Percentiles rank a stretch among this genome's conserved stretches.
Evolutionary conservation across 2,329 filamentous ascomycete species (phyloP).

Genomic region (Trichoderma semiorbis): DNA sequence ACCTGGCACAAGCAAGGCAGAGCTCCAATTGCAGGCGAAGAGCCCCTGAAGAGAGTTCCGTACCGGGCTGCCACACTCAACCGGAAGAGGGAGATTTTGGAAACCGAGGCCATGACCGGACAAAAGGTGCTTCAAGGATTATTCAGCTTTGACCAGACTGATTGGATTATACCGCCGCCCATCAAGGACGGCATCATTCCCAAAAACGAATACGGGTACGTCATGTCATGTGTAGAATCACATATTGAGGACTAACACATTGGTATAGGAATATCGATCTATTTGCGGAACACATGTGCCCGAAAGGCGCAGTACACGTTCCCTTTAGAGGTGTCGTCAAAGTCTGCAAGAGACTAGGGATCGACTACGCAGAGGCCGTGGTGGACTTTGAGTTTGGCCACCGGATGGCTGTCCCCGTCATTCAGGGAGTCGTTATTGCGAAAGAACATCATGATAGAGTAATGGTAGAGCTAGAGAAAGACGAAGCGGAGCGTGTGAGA

Average conservation of each 20-base stretch:
- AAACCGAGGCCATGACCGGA: slow-evolving; percentile 74
- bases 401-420: slow-evolving; percentile 87
- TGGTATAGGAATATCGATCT: slow-evolving; percentile 75
- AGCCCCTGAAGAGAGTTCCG: slow-evolving; percentile 80
- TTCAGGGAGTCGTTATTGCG: slow-evolving; percentile 85
- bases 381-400: slow-evolving; percentile 96
- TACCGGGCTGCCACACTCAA: slow-evolving; percentile 88
- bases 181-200: slow-evolving; percentile 84
- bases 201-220: slow-evolving; percentile 79
- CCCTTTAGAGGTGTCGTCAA: slow-evolving; percentile 72
- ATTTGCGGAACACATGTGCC: slow-evolving; percentile 91
- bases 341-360: slow-evolving; percentile 76
- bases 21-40: slow-evolving; percentile 64
- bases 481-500: slow-evolving; percentile 69
- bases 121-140: slow-evolving; percentile 83
- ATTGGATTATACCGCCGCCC: slow-evolving; percentile 90
- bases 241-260: slow-evolving; percentile 23
- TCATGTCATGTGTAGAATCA: not conserved
- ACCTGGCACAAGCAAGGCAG: slow-evolving; percentile 98
- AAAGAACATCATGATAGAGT: slow-evolving; percentile 72
- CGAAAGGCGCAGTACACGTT: slow-evolving; percentile 76
- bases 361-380: slow-evolving; percentile 92
- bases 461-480: slow-evolving; percentile 73
- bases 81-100: slow-evolving; percentile 82
- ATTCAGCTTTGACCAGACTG: slow-evolving; percentile 80